Conservation (phyloP, 2,329 filamentous ascomycete species). For the Akanthomyces dipterigenus region DNA sequence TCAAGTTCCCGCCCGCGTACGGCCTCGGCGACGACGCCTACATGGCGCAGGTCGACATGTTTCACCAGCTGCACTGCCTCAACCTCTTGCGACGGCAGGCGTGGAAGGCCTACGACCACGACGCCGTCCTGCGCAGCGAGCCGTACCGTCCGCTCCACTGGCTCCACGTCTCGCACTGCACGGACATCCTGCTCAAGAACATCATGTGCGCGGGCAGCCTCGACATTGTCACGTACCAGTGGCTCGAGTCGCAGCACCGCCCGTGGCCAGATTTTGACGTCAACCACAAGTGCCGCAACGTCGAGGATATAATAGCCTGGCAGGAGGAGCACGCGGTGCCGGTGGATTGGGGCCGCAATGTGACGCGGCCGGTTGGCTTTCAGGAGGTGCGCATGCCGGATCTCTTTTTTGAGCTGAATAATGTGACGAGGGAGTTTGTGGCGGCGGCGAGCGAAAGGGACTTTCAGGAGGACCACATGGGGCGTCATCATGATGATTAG, state of each 20-base stretch:
- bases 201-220: conserved; percentile 16
- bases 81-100: conserved; percentile 15
- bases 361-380: conserved; percentile 5
- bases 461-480: not conserved
- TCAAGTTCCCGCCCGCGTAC: conserved; percentile 22
- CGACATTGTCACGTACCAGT: conserved; percentile 15
- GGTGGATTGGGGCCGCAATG: not conserved
- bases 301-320: conserved; percentile 16
- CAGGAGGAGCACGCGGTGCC: conserved; percentile 12
- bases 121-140: not conserved
- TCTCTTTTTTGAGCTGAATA: not conserved
- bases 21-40: conserved; percentile 25
- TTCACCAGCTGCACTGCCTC: conserved; percentile 20
- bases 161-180: conserved; percentile 15
- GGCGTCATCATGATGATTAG: not conserved
- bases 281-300: conserved; percentile 16
- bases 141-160: conserved; percentile 5
- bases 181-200: conserved; percentile 15
- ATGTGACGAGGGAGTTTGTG: not conserved
- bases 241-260: conserved; percentile 13
- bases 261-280: conserved; percentile 17
- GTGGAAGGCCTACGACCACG: conserved; percentile 11
- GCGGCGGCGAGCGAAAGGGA: not conserved
- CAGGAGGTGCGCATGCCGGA: conserved; percentile 4
- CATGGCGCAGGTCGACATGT: conserved; percentile 26